Evolutionary conservation across 2,329 filamentous ascomycete genomes (phyloP), one percentile per base, ranked within the genome.

Genomic region (Volutella citrinella): DNA sequence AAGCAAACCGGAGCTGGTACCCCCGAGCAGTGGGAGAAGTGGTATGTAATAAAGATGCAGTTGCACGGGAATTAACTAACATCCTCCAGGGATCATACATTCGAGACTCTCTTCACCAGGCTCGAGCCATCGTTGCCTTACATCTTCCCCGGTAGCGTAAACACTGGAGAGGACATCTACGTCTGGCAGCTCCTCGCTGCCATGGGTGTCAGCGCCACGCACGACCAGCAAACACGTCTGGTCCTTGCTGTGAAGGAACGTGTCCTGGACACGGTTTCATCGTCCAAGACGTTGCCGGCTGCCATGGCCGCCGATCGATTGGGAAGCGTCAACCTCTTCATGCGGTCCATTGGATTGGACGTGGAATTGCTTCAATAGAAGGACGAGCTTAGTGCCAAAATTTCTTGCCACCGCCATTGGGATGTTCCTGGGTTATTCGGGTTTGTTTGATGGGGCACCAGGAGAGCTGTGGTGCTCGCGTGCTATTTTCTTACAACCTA

Each of bases 141-240:
- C 51, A 82, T 96, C 44, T 98, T 98, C 77, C 90, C 91, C 1
- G 87, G 85, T 14, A 84, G 84, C n/a, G 87, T 95, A 54, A 89
- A 87, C 46, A 82, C 87, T 7, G 86, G 87, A 30, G 89, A 96
- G 48, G 93, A 98, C 55, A 84, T 95, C 55, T 95, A 97, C 56
- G 88, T 97, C 23, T 98, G 93, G 93, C 91, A 97, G 64, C 94
- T 97, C 60, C 74, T 98, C 46, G 93, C 93, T 8, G 89, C 91
- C 10, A 88, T 96, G 64, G 93, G 93, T 43, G 93, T 95, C 46
- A 90, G 87, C 32, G 91, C 93, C 20, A 90, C 80, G 56, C 88
- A 90, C 11, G 89, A 96, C 49, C 93, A 98, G 65, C 93, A 98
- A 63, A 91, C 95, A 60, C 79, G 90, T 38, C 74, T 98, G 36